Percentiles rank a stretch among this genome's conserved stretches.
Evolutionary conservation across 2,329 filamentous ascomycete species (phyloP).

Genomic region (Tolypocladium nubicola): DNA sequence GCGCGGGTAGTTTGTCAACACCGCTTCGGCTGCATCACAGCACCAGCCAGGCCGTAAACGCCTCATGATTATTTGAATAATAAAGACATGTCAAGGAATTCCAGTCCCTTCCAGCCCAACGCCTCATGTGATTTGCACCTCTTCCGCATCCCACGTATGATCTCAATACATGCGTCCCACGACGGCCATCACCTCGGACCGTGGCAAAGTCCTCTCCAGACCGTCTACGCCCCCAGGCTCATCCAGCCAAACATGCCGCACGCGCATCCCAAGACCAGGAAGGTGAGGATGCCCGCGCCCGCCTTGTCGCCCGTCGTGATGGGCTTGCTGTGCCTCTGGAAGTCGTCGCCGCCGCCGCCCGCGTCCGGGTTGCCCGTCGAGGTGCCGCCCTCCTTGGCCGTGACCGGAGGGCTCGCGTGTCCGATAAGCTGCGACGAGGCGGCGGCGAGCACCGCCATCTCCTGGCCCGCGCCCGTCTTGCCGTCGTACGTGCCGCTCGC

Average conservation of each 20-base stretch:
- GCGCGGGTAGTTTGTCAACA: too few species aligned
- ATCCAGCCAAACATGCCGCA: conserved; percentile 37
- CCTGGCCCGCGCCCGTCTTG: conserved; percentile 46
- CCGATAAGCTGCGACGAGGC: conserved; percentile 41
- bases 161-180: background rate
- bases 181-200: background rate
- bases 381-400: conserved; percentile 39
- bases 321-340: conserved; percentile 18
- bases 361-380: conserved; percentile 34
- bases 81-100: background rate
- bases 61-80: background rate
- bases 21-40: too few species aligned
- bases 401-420: conserved; percentile 28
- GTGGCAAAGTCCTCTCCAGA: background rate
- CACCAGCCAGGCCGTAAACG: too few species aligned
- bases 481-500: conserved; percentile 38
- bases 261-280: conserved; percentile 28
- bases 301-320: conserved; percentile 34
- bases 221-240: conserved; percentile 24
- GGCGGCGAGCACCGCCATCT: conserved; percentile 47
- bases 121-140: background rate
- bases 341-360: conserved; percentile 24
- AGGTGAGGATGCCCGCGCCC: conserved; percentile 36
- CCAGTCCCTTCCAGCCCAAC: background rate
- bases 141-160: background rate